Base-by-base conservation (phyloP, 257 asterid genomes). In the Nicotiana tomentosiformis region DNA sequence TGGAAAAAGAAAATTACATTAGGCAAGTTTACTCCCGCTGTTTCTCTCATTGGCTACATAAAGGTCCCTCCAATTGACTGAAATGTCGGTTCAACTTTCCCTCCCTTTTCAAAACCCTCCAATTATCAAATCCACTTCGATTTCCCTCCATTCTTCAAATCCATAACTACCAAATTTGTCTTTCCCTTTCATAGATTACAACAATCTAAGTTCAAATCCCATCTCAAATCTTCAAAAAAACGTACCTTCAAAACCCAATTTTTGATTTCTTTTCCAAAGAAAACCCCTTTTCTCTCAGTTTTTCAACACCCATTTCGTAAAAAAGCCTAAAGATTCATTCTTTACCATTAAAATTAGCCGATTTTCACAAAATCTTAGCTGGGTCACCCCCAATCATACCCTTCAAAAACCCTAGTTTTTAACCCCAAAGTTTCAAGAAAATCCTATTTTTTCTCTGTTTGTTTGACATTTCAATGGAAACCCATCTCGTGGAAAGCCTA, bases 41-140 rank as follows among this genome's bases (percentile, higher is more conserved):
- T 39, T 10, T 39, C 46, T 39, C 0, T 39, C 46, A 39, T 39
- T 39, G 46, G 46, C 46, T 7, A 39, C 46, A 39, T 37, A 37
- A 39, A 39, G 46, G 46, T 39, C 46, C 18, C 35, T 39, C 16
- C 11, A 43, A 49, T 72, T 46, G 30, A 60, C 8, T 2, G 20
- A 70, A 15, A n/a, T 81, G 61, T 82, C 37, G 56, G 82, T 77
- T 53, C 16, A 62, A 26, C 26, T 86, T 84, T 83, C 84, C 86
- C 88, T 83, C 88, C 81, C 46, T 72, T 83, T 76, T 83, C 86
- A 81, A 84, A 81, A 67, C 76, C 85, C 83, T 29, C 83, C 81
- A 76, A 81, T 81, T 77, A 68, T 79, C 46, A 53, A 37, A 10
- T 51, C 57, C 57, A 51, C 57, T 51, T 51, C 14, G 11, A 51